Base-by-base conservation (phyloP, 202 grass and related monocot species). In the Zizania palustris region DNA sequence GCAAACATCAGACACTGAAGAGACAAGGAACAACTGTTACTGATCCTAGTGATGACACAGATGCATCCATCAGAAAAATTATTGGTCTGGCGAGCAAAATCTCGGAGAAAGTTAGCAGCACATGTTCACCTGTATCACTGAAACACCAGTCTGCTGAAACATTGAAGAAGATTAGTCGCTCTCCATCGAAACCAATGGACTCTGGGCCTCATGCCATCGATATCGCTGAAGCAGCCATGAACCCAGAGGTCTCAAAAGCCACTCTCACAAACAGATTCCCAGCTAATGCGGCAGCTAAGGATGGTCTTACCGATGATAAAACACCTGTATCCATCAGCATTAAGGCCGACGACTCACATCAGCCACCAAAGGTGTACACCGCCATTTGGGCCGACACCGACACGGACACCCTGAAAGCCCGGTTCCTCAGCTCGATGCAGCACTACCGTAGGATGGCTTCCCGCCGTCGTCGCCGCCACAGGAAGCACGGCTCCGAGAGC, bases 301-400 rank as follows among this genome's bases (percentile, higher is more conserved):
- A 62, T 9, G 39, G 8, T 5, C 3, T 16, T 15, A 34, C 1
- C 11, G 45, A 58, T 3, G 56, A 55, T 8, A 56, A 11, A 41
- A 16, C 19, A 0, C 61, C 33, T 13, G 15, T 16, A 18, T 69
- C 63, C 55, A 67, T 69, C 37, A 34, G 70, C 14, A 18, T 72
- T 61, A 61, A 70, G 63, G 80, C 6, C 33, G 65, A 48, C 2
- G 81, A 56, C 33, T 19, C 76, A 1, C 49, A 60, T 57, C 65
- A 71, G 45, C 55, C 80, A 28, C 69, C 85, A 8, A 88, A 83
- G 63, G 33, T 69, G 69, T 57, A 88, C 69, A 70, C 85, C 15
- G 80, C 81, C n/a, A 63, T 65, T 35, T 88, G 76, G 81, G 75
- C 48, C 2, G 86, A 80, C 48, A 88, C 81, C 1, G 81, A 88